Evolutionary conservation across 108 stramenopile species (phyloP), one percentile per base, ranked within the genome.

Genomic region (Cyclotella atomus): DNA sequence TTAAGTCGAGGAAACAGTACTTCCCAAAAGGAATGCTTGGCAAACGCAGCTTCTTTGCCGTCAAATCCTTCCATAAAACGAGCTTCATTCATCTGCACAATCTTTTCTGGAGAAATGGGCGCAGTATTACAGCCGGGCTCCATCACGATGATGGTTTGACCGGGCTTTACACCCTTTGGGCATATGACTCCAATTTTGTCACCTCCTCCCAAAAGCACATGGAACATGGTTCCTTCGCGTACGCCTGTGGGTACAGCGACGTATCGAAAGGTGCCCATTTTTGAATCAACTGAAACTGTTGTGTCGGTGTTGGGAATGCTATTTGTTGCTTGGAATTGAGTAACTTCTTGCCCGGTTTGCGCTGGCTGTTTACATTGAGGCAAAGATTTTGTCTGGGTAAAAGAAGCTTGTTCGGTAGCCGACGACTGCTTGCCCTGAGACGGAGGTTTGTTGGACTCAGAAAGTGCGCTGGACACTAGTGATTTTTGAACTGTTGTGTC

Each of bases 191-290:
- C 75, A 0, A 76, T 63, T 20, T 27, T 32, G 4, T 33, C 29
- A 14, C 29, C 41, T 2, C 57, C 24, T 23, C 46, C 29, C 10
- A 76, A 21, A 7, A 76, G 2, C 20, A 76, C 75, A 29, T 76
- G 75, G 50, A 76, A 76, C 0, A 62, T 20, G 0, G 67, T 25
- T 2, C 67, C 67, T 24, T 60, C 59, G 3, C 2, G 28, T 1
- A 76, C 75, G 15, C 75, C 75, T 30, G 38, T n/a, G 34, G 75
- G 75, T 2, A 76, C 60, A 21, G 28, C 45, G 12, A 76, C 75
- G 17, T 59, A 54, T 68, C 75, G 25, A 57, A 57, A 74, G 2
- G 64, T 61, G 20, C 28, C 16, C 33, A 6, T 14, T 32, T 3
- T 19, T 12, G 30, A 9, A 33, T 28, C 3, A 4, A 17, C 17